Evolutionary conservation across 768 basidiomycete genomes (phyloP).

Genomic region (Clavaria fumosa): DNA sequence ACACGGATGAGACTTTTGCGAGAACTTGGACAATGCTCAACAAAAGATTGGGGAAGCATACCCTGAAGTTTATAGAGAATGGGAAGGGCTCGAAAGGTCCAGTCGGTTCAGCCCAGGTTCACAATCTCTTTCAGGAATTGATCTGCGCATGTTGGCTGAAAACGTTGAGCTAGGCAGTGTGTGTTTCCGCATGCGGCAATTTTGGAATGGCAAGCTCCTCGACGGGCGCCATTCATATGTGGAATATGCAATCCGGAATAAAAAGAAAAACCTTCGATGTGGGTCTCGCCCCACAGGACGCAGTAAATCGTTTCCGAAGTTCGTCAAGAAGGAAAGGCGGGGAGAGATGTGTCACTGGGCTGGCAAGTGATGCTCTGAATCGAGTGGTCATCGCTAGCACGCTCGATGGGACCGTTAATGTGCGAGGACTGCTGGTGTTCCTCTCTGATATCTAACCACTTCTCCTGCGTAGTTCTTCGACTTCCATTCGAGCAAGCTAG

Average conservation of each 20-base stretch:
- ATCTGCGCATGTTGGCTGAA: conserved; percentile 1
- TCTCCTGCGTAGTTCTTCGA: conserved; percentile 68
- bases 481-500: conserved; percentile 73
- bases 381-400: conserved; percentile 69
- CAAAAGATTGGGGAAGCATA: conserved; percentile 68
- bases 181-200: conserved; percentile 90
- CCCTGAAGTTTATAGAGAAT: conserved; percentile 39
- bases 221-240: conserved; percentile 69
- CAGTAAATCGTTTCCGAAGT: conserved; percentile 27
- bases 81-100: conserved; percentile 22
- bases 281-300: conserved; percentile 44
- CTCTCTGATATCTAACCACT: background rate
- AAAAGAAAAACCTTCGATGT: conserved; percentile 63
- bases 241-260: conserved; percentile 95
- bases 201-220: conserved; percentile 81
- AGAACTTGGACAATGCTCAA: conserved; percentile 80
- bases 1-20: conserved; percentile 67
- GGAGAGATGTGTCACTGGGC: conserved; percentile 55
- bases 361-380: conserved; percentile 80
- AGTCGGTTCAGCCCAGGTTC: conserved; percentile 60
- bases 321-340: conserved; percentile 23
- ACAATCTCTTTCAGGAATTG: background rate
- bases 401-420: conserved; percentile 78
- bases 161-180: conserved; percentile 42
- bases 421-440: conserved; percentile 22